Evolutionary conservation across 306 rosid genomes (phyloP).

Genomic region (Acacia melanoxylon): DNA sequence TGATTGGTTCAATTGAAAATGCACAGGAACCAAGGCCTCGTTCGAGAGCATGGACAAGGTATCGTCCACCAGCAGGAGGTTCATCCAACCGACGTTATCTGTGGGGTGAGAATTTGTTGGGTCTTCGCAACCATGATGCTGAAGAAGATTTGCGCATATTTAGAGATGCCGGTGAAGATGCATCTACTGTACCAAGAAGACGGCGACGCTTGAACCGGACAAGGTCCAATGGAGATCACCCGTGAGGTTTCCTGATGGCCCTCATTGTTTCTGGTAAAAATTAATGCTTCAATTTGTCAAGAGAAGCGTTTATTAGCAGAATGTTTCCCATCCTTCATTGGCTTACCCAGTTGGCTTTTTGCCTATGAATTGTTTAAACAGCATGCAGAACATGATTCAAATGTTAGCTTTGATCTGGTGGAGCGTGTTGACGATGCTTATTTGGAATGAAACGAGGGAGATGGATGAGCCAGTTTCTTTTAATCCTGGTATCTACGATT

Average conservation of each 20-base stretch:
- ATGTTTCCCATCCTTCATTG: slow-evolving; percentile 28
- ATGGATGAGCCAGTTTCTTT: slow-evolving; percentile 22
- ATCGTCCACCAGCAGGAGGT: slow-evolving; percentile 53
- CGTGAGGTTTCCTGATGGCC: slow-evolving; percentile 30
- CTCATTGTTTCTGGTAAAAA: slow-evolving; percentile 53
- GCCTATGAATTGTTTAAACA: slow-evolving; percentile 46
- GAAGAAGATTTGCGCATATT: slow-evolving; percentile 46
- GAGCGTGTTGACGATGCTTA: slow-evolving; percentile 26
- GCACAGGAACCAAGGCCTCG: slow-evolving; percentile 67
- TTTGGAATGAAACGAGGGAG: slow-evolving; percentile 34
- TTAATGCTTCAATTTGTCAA: slow-evolving; percentile 31
- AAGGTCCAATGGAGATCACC: slow-evolving; percentile 67
- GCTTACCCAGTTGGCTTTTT: slow-evolving; percentile 46
- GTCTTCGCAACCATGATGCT: slow-evolving; percentile 47
- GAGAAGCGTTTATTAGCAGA: slow-evolving; percentile 30
- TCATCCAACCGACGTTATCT: slow-evolving; percentile 62
- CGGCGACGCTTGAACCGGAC: slow-evolving; percentile 65
- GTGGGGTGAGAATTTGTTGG: slow-evolving; percentile 87
- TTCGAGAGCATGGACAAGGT: slow-evolving; percentile 74
- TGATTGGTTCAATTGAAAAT: slow-evolving; percentile 71
- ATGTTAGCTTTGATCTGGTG: slow-evolving; percentile 22
- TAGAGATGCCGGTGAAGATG: slow-evolving; percentile 50
- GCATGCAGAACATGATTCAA: slow-evolving; percentile 31
- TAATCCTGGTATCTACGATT: slow-evolving; percentile 9
- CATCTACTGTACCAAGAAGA: slow-evolving; percentile 72